phyloP scores from a whole-genome alignment of 768 basidiomycete genomes.

The Auricularia sp. region DNA sequence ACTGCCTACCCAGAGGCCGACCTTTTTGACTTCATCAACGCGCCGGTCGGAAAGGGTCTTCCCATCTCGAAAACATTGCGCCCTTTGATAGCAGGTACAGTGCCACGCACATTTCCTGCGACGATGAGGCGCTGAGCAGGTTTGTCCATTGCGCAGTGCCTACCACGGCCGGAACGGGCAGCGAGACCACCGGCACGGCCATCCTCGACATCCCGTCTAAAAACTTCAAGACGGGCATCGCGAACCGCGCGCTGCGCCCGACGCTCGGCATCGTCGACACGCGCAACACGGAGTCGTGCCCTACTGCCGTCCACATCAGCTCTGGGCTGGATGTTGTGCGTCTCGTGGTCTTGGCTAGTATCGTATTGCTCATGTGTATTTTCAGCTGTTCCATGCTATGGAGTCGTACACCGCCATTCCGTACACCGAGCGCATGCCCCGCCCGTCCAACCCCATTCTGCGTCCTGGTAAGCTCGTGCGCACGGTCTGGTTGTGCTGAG shows the following conservation, averaged over 20 bases:
- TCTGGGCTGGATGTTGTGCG: constrained; percentile 78
- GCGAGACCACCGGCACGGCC: constrained; percentile 90
- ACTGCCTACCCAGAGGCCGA: constrained; percentile 87
- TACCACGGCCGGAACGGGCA: constrained; percentile 80
- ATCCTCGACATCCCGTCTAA: constrained; percentile 88
- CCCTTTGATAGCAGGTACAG: constrained; percentile 71
- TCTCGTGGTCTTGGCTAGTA: background rate
- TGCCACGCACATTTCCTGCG: constrained; percentile 9
- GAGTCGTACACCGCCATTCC: constrained; percentile 93
- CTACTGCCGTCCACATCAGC: constrained; percentile 86
- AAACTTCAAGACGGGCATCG: constrained; percentile 94
- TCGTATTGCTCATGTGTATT: background rate
- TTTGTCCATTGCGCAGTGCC: constrained; percentile 31
- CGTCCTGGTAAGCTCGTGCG: constrained; percentile 38
- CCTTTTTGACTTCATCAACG: constrained; percentile 94
- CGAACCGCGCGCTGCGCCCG: constrained; percentile 84
- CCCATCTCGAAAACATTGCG: constrained; percentile 65
- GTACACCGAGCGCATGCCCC: constrained; percentile 83
- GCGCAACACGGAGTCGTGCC: constrained; percentile 83
- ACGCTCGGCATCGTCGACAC: constrained; percentile 80
- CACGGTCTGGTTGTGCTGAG: background rate
- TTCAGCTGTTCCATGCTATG: constrained; percentile 76
- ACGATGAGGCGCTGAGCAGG: no score
- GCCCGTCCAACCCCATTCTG: constrained; percentile 81
- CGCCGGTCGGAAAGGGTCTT: constrained; percentile 85